A percentile compares a stretch with the other conserved stretches of the same genome.
phyloP scores from a whole-genome alignment of 2,329 filamentous ascomycete genomes.

The Dactylellina drechsleri region DNA sequence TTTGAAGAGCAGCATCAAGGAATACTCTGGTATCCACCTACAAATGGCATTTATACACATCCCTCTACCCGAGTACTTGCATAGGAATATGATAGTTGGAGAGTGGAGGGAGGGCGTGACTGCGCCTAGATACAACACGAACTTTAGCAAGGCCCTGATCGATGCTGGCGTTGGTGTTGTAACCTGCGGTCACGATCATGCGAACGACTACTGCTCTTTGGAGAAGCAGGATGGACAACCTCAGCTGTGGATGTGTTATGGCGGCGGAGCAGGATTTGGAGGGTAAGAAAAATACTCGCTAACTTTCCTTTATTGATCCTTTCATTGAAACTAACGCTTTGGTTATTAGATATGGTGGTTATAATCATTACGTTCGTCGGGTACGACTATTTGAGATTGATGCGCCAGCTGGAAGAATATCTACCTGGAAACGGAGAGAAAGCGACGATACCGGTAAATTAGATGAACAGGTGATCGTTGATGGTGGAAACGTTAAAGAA shows the following conservation, averaged over 20 bases:
- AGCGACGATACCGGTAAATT: conserved; percentile 66
- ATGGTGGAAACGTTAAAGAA: conserved; percentile 65
- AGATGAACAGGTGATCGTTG: conserved; percentile 74
- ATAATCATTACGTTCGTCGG: conserved; percentile 83
- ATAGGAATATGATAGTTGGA: conserved; percentile 72
- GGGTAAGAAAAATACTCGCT: conserved; percentile 66
- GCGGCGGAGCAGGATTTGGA: conserved; percentile 88
- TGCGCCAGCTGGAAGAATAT: conserved; percentile 86
- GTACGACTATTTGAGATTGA: conserved; percentile 93
- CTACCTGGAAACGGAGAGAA: conserved; percentile 91
- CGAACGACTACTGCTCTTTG: conserved; percentile 93
- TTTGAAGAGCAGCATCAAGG: conserved; percentile 79
- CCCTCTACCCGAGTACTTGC: conserved; percentile 84
- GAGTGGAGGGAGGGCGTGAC: conserved; percentile 84
- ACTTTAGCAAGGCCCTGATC: conserved; percentile 89
- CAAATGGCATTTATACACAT: conserved; percentile 98
- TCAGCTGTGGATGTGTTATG: conserved; percentile 98
- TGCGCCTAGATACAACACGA: conserved; percentile 86
- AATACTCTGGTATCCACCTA: conserved; percentile 92
- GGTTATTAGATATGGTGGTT: conserved; percentile 73
- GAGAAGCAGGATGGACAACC: conserved; percentile 66
- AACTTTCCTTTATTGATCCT: not conserved
- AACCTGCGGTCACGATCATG: conserved; percentile 87
- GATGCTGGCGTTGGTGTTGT: conserved; percentile 74
- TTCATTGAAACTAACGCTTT: conserved; percentile 15